Percentiles rank a stretch among this genome's conserved stretches.
Evolutionary conservation across 352 stramenopile genomes (phyloP).

Genomic region (Phytophthora macrochlamydospora): DNA sequence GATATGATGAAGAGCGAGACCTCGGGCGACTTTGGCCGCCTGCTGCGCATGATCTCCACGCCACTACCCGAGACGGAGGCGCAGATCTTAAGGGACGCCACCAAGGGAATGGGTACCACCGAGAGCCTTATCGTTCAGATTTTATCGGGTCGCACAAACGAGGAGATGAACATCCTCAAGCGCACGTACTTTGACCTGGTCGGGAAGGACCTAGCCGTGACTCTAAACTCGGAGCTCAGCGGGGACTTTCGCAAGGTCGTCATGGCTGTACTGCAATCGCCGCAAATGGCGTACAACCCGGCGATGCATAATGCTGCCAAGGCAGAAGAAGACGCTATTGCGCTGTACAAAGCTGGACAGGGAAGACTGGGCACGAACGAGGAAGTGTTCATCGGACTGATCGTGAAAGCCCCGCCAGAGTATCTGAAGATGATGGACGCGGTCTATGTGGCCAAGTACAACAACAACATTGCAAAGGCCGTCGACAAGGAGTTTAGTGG

Average conservation of each 20-base stretch:
- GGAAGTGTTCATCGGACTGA: conserved; percentile 64
- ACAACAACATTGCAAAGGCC: conserved; percentile 77
- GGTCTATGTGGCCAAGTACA: conserved; percentile 81
- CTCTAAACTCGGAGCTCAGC: conserved; percentile 68
- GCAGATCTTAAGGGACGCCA: conserved; percentile 67
- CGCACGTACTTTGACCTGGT: conserved; percentile 76
- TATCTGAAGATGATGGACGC: conserved; percentile 72
- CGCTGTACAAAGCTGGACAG: conserved; percentile 81
- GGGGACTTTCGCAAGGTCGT: conserved; percentile 80
- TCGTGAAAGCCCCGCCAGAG: conserved; percentile 63
- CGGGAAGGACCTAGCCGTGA: conserved; percentile 71
- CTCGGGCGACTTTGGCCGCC: conserved; percentile 71
- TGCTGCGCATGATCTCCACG: conserved; percentile 78
- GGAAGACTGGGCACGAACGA: conserved; percentile 78
- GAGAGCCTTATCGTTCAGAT: conserved; percentile 77
- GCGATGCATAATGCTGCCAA: conserved; percentile 67
- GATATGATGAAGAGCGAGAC: conserved; percentile 72
- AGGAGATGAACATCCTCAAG: conserved; percentile 84
- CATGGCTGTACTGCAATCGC: conserved; percentile 69
- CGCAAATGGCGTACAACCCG: conserved; percentile 58
- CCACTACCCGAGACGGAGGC: conserved; percentile 74
- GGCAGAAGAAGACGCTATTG: conserved; percentile 63
- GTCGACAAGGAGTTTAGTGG: conserved; percentile 86
- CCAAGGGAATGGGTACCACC: conserved; percentile 74
- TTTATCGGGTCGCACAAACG: conserved; percentile 69